Evolutionary conservation across 768 basidiomycete genomes (phyloP).

Genomic region (Podaxis pistillaris): DNA sequence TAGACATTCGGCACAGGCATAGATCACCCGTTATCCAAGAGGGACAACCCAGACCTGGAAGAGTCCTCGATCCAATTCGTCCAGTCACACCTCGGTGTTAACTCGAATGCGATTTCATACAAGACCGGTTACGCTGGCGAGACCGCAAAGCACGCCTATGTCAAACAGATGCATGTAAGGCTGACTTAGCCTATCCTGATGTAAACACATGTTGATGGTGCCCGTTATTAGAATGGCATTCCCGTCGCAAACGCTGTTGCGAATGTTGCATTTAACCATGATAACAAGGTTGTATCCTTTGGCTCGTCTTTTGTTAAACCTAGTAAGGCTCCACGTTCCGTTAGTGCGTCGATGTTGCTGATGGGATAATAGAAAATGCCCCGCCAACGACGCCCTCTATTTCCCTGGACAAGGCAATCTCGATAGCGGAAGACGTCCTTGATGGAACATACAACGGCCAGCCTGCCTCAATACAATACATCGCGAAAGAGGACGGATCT

Average conservation of each 20-base stretch:
- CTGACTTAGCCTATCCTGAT: neutral
- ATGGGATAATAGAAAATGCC: slow-evolving; percentile 24
- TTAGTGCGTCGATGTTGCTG: slow-evolving; percentile 1
- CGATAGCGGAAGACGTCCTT: slow-evolving; percentile 20
- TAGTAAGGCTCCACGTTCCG: slow-evolving; percentile 22
- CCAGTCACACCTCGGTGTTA: slow-evolving; percentile 23
- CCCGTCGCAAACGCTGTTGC: slow-evolving; percentile 37
- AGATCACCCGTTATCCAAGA: slow-evolving; percentile 28
- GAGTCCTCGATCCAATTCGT: slow-evolving; percentile 26
- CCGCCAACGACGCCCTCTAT: slow-evolving; percentile 33
- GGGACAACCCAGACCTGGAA: slow-evolving; percentile 21
- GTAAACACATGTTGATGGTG: neutral
- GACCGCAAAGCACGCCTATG: slow-evolving; percentile 21
- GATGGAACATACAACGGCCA: slow-evolving; percentile 35
- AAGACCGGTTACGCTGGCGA: slow-evolving; percentile 27
- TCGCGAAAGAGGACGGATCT: slow-evolving; percentile 37
- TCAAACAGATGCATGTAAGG: slow-evolving; percentile 16
- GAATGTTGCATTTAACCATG: slow-evolving; percentile 30
- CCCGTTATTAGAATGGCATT: slow-evolving; percentile 24
- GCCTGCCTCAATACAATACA: slow-evolving; percentile 38
- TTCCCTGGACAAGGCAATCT: slow-evolving; percentile 27
- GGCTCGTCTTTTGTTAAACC: slow-evolving; percentile 45
- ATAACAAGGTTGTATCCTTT: slow-evolving; percentile 35
- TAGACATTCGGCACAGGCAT: slow-evolving; percentile 31
- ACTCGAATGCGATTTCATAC: slow-evolving; percentile 21